Evolutionary conservation across 2,329 filamentous ascomycete species (phyloP), one percentile per base, ranked within the genome.

Genomic region (Anisogramma anomala): DNA sequence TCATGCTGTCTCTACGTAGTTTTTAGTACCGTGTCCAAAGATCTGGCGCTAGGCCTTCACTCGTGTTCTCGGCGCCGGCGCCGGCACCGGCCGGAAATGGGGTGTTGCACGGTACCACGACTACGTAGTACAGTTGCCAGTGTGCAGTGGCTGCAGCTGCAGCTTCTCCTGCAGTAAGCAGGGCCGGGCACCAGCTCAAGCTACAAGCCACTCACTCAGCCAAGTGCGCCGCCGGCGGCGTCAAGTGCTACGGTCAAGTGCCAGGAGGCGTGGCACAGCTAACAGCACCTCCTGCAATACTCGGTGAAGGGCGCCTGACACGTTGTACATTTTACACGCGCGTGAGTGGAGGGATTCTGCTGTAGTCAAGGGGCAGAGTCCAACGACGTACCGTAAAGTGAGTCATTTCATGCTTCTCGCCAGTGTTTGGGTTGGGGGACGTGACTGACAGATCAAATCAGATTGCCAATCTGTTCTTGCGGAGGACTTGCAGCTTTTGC

Each of bases 291-390:
- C 17, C 32, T 27, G 33, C 14, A 32, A 36, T 36, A 26, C 39
- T 18, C 39, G 39, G 33, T 41, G 19, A 41, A 36, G 33, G 32
- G 25, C n/a, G n/a, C n/a, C n/a, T n/a, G n/a, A n/a, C n/a, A n/a
- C n/a, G n/a, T n/a, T n/a, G n/a, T n/a, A n/a, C n/a, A 10, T 22
- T 19, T 22, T 22, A 22, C 33, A 6, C 10, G 10, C 5, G n/a
- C 33, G 9, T 8, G 33, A 26, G 4, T 25, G 23, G 5, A 28
- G 22, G 14, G 23, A 10, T 27, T 27, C 26, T 27, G 26, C 26
- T 27, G 26, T 10, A n/a, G 11, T 27, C 26, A 27, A 23, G 22
- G 6, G 22, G 22, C 6, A 10, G 22, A 23, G 6, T 23, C 10
- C 22, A n/a, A n/a, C n/a, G n/a, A n/a, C n/a, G n/a, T n/a, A n/a